Conservation (phyloP, 345 rosid species). For the Luvunga scandens region DNA sequence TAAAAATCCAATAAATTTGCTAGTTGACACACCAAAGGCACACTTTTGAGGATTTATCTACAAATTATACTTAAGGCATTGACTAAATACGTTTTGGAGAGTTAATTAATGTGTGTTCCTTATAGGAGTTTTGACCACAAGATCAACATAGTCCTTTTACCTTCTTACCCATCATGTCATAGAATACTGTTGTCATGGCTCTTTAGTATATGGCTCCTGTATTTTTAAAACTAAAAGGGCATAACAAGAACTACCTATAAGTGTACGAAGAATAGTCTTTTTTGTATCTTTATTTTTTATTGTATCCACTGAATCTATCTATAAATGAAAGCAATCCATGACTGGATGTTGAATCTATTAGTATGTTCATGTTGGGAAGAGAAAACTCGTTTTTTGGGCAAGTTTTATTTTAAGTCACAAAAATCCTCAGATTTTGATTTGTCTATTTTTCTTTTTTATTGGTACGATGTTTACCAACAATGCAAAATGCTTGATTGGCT, state of each 20-base stretch:
- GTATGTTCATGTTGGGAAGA: too few relatives aligned
- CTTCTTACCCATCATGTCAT: too few relatives aligned
- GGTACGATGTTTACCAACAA: not conserved
- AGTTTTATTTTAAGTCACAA: not conserved
- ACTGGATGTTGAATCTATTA: not conserved
- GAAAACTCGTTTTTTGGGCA: not conserved
- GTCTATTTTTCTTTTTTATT: not conserved
- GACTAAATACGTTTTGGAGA: fast-evolving
- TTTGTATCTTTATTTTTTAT: not conserved
- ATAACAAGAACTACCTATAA: not conserved
- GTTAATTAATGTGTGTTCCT: fast-evolving
- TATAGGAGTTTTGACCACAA: not conserved
- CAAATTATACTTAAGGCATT: not conserved
- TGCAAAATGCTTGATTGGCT: not conserved
- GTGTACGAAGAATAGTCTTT: not conserved
- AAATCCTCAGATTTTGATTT: not conserved
- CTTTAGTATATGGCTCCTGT: too few relatives aligned
- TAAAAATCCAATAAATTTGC: not conserved
- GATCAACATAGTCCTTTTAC: not conserved
- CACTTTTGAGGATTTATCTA: not conserved
- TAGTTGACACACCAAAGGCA: not conserved
- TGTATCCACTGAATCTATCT: not conserved
- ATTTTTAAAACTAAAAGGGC: too few relatives aligned
- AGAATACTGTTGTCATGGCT: too few relatives aligned
- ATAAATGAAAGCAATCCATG: not conserved